Base-by-base conservation (phyloP, 2,329 filamentous ascomycete genomes). In the Coniochaeta prunicola region DNA sequence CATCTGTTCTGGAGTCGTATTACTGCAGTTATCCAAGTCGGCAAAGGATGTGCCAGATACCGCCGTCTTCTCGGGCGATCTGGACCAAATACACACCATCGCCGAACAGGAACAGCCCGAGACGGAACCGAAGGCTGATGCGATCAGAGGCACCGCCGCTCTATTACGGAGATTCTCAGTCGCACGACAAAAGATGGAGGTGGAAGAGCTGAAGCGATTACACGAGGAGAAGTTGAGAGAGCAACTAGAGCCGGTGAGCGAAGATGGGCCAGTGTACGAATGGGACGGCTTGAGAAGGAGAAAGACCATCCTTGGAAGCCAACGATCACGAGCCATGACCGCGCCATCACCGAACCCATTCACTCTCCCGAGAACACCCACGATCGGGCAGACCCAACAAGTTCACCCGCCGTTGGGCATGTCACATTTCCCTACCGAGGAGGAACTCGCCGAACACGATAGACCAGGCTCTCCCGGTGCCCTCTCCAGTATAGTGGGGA, bases 51-150 rank as follows among this genome's bases (percentile, higher is more conserved):
- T 99, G 0, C 94, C 94, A 7, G 94, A 97, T 70, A 81, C 91
- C 0, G 92, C 92, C 33, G 87, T 99, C 40, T 96, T 99, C 78
- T 86, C 87, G 58, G 94, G 93, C 50, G 92, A 97, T 68, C 81
- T 99, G 57, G 90, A 97, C 68, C 93, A 99, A 78, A 90, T 97
- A 58, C 90, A 94, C 33, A 96, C 93, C 31, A 94, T 97, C 62
- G 93, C 91, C 53, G 91, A 97, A 67, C 91, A 96, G 69, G 91
- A 96, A 70, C 92, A 97, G 70, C 89, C 92, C n/a, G 94, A 99
- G 73, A 89, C 89, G 15, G 94, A 99, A 67, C 94, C 94, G 57
- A 96, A 96, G 70, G 94, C 94, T 15, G 94, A 99, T 72, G 92
- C 94, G 10, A 96, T 99, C 68, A 90, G 94, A 64, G 94, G 93